A percentile compares a stretch with the other conserved stretches of the same genome.
phyloP scores from a whole-genome alignment of 2,329 filamentous ascomycete species.

The Diaporthe humulicola region DNA sequence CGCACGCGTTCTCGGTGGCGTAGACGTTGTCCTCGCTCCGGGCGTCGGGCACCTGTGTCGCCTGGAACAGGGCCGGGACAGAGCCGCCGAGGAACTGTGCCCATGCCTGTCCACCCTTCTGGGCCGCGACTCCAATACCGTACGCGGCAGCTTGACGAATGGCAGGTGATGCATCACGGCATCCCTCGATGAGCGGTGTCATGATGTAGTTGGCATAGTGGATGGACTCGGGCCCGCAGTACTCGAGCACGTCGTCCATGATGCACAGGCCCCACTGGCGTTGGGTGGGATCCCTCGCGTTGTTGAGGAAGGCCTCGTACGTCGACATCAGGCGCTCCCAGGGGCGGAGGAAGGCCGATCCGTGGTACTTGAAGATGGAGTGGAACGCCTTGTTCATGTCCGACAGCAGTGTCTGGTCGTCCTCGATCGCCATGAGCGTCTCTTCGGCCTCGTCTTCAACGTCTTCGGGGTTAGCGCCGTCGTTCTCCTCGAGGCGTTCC shows the following conservation, averaged over 20 bases:
- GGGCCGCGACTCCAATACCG: conserved; percentile 93
- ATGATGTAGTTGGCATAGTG: conserved; percentile 89
- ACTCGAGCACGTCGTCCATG: conserved; percentile 97
- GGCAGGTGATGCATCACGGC: conserved; percentile 86
- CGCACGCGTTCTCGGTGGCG: conserved; percentile 96
- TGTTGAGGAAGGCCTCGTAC: conserved; percentile 86
- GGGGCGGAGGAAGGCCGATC: conserved; percentile 82
- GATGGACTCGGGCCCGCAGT: conserved; percentile 91
- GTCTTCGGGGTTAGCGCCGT: conserved; percentile 80
- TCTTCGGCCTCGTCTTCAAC: conserved; percentile 91
- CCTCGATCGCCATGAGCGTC: conserved; percentile 90
- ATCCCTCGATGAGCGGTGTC: conserved; percentile 86
- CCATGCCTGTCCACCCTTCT: conserved; percentile 90
- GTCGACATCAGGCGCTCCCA: conserved; percentile 90
- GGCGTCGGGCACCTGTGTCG: conserved; percentile 83
- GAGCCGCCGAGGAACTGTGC: conserved; percentile 86
- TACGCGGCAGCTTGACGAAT: conserved; percentile 97
- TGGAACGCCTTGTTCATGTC: conserved; percentile 99
- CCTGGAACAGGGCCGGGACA: conserved; percentile 86
- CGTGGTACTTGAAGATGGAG: conserved; percentile 98
- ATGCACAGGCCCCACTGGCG: conserved; percentile 99
- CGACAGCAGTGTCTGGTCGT: conserved; percentile 94
- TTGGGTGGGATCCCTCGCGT: conserved; percentile 86
- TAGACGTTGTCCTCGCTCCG: conserved; percentile 95
- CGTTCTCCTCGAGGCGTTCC: conserved; percentile 85